These are phyloP conservation scores for Fistulifera solaris DNA, from an alignment of 108 stramenopile species.

Conservation along the genomic window DNA sequence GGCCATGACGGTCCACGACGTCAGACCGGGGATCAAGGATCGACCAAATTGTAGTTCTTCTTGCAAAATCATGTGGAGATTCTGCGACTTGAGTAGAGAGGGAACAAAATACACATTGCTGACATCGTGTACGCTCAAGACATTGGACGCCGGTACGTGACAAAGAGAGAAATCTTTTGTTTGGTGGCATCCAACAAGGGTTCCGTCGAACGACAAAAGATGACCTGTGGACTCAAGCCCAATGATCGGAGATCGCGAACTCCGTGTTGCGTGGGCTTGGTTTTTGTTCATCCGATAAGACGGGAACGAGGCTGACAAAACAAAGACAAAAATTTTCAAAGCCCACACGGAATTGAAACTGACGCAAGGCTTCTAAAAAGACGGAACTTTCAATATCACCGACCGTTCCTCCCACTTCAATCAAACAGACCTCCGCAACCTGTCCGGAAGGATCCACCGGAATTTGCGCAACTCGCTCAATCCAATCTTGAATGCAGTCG, in stretches of 20 bases:
- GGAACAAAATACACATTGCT: constrained; percentile 99
- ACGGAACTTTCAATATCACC: constrained; percentile 95
- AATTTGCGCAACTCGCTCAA: constrained; percentile 63
- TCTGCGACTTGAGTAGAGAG: constrained; percentile 85
- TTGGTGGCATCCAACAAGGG: constrained; percentile 74
- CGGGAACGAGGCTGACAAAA: constrained; percentile 95
- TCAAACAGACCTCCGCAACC: constrained; percentile 92
- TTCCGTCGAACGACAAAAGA: constrained; percentile 90
- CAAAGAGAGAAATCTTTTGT: constrained; percentile 90
- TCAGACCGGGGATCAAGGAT: constrained; percentile 51
- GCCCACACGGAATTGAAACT: constrained; percentile 97
- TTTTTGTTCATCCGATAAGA: constrained; percentile 98
- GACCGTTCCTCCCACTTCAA: constrained; percentile 99
- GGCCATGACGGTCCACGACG: constrained; percentile 88
- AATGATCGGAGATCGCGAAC: constrained; percentile 91
- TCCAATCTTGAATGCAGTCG: constrained; percentile 87
- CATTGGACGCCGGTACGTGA: constrained; percentile 81
- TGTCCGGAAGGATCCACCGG: constrained; percentile 29
- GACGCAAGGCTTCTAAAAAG: constrained; percentile 95
- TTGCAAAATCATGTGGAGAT: constrained; percentile 63
- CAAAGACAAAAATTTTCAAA: constrained; percentile 89
- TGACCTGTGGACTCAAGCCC: constrained; percentile 89
- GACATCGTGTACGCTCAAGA: constrained; percentile 96
- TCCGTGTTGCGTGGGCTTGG: constrained; percentile 99
- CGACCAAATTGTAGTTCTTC: constrained; percentile 57